These are phyloP conservation scores for Emericellopsis cladophorae DNA, from an alignment of 2,329 filamentous ascomycete species.

Conservation along the genomic window DNA sequence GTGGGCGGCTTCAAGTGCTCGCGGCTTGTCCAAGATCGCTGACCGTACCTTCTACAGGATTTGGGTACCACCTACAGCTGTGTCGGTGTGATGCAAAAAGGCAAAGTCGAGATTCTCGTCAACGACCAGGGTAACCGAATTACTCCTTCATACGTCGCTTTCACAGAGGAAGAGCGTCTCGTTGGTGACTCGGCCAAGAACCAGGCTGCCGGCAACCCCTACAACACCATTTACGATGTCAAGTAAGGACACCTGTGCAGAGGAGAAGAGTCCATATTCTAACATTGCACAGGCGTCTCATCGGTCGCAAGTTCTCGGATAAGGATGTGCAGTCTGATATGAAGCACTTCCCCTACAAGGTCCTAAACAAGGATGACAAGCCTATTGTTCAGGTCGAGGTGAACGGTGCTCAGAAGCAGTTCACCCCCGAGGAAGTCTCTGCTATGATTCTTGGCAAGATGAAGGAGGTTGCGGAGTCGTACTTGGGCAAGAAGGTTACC, in stretches of 20 bases:
- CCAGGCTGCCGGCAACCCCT: constrained; percentile 73
- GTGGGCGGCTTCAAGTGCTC: constrained; percentile 12
- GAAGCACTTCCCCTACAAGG: constrained; percentile 98
- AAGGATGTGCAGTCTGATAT: constrained; percentile 84
- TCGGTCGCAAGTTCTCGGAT: constrained; percentile 72
- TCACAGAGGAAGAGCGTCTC: constrained; percentile 92
- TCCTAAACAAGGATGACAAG: constrained; percentile 81
- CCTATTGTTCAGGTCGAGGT: constrained; percentile 70
- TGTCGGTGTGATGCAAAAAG: constrained; percentile 91
- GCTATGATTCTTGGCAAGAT: constrained; percentile 77
- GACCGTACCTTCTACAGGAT: constrained; percentile 33
- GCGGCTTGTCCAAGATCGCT: constrained; percentile 1
- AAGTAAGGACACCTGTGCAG: constrained; percentile 46
- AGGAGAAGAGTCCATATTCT: constrained; percentile 2
- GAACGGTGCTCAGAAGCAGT: constrained; percentile 50
- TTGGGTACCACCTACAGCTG: constrained; percentile 82
- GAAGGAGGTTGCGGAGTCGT: constrained; percentile 71
- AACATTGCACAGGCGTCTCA: constrained; percentile 50
- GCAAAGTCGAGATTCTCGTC: constrained; percentile 89
- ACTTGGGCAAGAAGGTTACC: constrained; percentile 71
- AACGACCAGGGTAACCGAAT: constrained; percentile 97
- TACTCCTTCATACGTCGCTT: constrained; percentile 88
- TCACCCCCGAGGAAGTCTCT: constrained; percentile 71
- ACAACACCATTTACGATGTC: constrained; percentile 66
- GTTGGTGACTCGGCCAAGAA: constrained; percentile 98